Conservation (phyloP, 78 protist species). For the Cavenderia fasciculata region DNA sequence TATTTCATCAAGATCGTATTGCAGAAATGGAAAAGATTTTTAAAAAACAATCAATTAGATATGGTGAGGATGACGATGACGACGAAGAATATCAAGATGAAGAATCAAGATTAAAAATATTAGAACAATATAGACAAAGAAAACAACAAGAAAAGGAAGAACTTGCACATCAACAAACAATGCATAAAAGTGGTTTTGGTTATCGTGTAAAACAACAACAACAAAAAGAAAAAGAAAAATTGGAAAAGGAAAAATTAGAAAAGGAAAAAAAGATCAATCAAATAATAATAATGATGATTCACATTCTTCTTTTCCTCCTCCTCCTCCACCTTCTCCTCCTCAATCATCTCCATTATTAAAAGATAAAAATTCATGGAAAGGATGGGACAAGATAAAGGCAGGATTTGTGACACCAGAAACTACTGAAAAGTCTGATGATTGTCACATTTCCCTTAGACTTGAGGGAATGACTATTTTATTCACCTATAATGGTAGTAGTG, state of each 20-base stretch:
- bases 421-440: constrained; percentile 44
- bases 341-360: not conserved
- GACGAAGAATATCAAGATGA: not conserved
- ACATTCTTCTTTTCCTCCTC: no score
- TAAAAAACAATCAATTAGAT: not conserved
- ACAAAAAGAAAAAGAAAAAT: not conserved
- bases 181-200: not conserved
- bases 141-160: not conserved
- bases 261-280: no score
- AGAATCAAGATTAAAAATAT: not conserved
- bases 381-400: constrained; percentile 57
- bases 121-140: not conserved
- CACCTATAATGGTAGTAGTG: not conserved
- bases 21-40: not conserved
- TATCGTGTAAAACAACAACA: not conserved
- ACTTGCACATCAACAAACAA: no score
- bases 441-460: not conserved
- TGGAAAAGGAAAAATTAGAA: no score
- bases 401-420: constrained; percentile 63
- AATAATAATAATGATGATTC: no score
- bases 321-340: no score
- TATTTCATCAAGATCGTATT: not conserved
- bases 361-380: constrained; percentile 18
- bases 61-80: not conserved
- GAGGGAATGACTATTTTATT: constrained; percentile 53